Percentiles rank a stretch among this genome's conserved stretches.
phyloP scores from a whole-genome alignment of 345 rosid species.

The Noccaea caerulescens region DNA sequence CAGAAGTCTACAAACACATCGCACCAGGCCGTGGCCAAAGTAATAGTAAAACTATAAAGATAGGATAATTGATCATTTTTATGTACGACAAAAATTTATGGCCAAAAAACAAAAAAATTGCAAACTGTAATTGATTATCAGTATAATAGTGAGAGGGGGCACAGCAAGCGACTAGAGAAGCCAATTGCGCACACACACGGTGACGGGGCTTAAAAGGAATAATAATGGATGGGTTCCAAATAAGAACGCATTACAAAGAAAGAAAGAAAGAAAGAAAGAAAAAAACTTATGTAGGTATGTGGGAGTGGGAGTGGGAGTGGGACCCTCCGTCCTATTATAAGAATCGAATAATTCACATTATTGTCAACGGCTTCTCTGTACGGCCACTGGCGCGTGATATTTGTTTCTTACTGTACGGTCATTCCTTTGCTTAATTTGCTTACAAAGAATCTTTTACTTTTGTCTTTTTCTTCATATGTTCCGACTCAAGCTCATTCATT shows the following conservation, averaged over 20 bases:
- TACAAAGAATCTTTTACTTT: not conserved
- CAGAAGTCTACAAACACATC: not conserved
- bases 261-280: not conserved
- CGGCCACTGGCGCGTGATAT: conserved; percentile 38
- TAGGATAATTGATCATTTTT: not conserved
- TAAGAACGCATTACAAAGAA: conserved; percentile 39
- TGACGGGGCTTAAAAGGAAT: not conserved
- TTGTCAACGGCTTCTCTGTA: conserved; percentile 45
- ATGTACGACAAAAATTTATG: too few relatives aligned
- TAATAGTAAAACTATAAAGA: not conserved
- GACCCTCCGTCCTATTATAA: not conserved
- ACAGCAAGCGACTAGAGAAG: conserved; percentile 9
- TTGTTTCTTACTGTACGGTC: conserved; percentile 41
- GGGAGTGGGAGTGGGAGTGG: not conserved
- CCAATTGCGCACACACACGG: not conserved
- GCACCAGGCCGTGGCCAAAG: not conserved
- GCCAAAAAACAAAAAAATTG: too few relatives aligned
- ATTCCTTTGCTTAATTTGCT: not conserved
- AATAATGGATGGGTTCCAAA: conserved; percentile 40
- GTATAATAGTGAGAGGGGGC: not conserved
- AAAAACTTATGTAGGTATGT: too few relatives aligned
- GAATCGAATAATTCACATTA: conserved; percentile 28
- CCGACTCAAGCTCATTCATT: conserved; percentile 4
- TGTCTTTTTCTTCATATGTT: conserved; percentile 18
- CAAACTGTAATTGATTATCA: too few relatives aligned